These are phyloP conservation scores for Lathyrus tuberosus DNA, from an alignment of 306 rosid species.

Conservation along the genomic window DNA sequence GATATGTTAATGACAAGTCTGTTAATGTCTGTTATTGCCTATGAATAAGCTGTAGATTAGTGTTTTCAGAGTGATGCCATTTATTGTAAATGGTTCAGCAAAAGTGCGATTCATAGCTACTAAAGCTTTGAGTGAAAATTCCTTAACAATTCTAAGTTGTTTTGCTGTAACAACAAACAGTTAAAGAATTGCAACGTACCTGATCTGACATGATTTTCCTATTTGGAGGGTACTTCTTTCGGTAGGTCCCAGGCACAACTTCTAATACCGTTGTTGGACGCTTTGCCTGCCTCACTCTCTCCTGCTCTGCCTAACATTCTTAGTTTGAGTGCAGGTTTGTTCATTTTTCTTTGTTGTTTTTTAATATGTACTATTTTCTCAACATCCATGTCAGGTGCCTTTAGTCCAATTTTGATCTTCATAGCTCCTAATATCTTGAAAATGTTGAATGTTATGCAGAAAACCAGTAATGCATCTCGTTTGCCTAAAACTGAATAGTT, in stretches of 20 bases:
- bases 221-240: constrained; percentile 74
- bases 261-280: constrained; percentile 60
- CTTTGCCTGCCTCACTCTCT: constrained; percentile 57
- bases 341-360: constrained; percentile 31
- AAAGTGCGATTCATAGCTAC: too few relatives aligned
- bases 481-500: background rate
- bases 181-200: constrained; percentile 16
- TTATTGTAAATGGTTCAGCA: too few relatives aligned
- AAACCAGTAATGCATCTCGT: background rate
- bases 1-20: too few relatives aligned
- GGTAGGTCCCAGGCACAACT: constrained; percentile 62
- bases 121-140: too few relatives aligned
- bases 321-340: constrained; percentile 64
- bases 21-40: too few relatives aligned
- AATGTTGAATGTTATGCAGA: background rate
- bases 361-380: constrained; percentile 24
- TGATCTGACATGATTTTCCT: constrained; percentile 37
- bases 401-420: constrained; percentile 11
- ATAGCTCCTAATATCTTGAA: constrained; percentile 14
- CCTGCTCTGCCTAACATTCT: constrained; percentile 56
- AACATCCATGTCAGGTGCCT: too few relatives aligned
- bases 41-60: too few relatives aligned
- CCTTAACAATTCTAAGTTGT: constrained; percentile 30
- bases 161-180: constrained; percentile 25
- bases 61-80: too few relatives aligned